Evolutionary conservation across 495 filamentous ascomycete genomes (phyloP).

Genomic region (Tricharina praecox): DNA sequence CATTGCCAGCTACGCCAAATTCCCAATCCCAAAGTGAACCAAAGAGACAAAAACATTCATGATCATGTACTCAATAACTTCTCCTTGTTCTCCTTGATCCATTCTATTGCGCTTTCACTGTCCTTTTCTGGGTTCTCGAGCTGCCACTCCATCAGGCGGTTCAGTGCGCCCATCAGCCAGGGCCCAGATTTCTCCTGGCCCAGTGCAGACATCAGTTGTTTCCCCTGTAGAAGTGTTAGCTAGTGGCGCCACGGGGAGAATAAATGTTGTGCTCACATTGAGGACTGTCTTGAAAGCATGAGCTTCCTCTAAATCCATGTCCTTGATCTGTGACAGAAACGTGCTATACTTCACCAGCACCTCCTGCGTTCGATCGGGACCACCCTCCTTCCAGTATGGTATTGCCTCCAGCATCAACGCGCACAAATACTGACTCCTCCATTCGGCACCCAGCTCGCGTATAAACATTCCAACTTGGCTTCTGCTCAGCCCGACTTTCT

Average conservation of each 20-base stretch:
- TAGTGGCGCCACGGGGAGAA: too few species aligned
- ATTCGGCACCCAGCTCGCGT: constrained; percentile 56
- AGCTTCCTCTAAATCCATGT: constrained; percentile 31
- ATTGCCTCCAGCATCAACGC: constrained; percentile 50
- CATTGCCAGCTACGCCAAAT: too few species aligned
- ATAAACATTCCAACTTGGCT: constrained; percentile 43
- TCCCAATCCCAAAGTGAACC: too few species aligned
- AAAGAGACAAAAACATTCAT: too few species aligned
- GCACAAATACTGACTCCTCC: constrained; percentile 58
- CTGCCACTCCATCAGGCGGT: constrained; percentile 67
- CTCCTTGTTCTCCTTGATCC: constrained; percentile 35
- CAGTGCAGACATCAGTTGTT: constrained; percentile 43
- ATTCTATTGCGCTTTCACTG: constrained; percentile 44
- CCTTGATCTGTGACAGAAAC: constrained; percentile 33
- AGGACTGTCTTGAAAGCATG: constrained; percentile 18
- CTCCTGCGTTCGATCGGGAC: not conserved
- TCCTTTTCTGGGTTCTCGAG: constrained; percentile 56
- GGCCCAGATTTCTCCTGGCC: constrained; percentile 44
- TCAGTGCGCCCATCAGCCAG: constrained; percentile 62
- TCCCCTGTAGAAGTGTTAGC: constrained; percentile 37
- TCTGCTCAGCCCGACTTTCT: constrained; percentile 27
- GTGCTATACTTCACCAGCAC: constrained; percentile 28
- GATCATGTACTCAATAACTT: not conserved
- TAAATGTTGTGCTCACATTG: constrained; percentile 14
- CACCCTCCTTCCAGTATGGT: constrained; percentile 26